Base-by-base conservation (phyloP, 495 filamentous ascomycete genomes). In the Lindgomyces ingoldianus region DNA sequence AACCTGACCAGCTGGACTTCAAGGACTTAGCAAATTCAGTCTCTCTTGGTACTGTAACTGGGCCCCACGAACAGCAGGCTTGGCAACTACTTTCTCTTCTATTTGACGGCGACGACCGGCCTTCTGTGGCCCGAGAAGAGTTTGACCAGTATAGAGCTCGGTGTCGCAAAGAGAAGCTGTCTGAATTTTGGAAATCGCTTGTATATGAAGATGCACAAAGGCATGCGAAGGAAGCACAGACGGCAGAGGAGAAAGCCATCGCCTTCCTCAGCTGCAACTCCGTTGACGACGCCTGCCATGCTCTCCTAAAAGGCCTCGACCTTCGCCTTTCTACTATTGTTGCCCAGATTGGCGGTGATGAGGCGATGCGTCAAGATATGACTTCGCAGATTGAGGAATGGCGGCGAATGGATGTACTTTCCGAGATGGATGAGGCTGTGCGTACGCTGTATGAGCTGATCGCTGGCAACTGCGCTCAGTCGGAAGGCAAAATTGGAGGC, bases 401-500 rank as follows among this genome's bases (percentile, higher is more conserved):
- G 94, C 84, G 86, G 30, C 84, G 89, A 14, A 84, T 87, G 42
- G 87, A 90, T 63, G 83, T 91, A 2, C 81, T 93, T 27, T 89
- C 91, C 11, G 94, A 98, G 73, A 88, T 97, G 74, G 87, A 79
- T n/a, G 87, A 94, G 65, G 84, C 89, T 14, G 83, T 96, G 36
- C 87, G 94, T 27, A 88, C 92, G 3, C 77, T 98, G 51, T 98
- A 96, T 71, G 91, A 94, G 70, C 81, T 98, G 8, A 80, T 96
- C 6, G 87, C 91, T 29, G 94, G 94, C 54, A 94, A 96, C 65
- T 83, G 89, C 26, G 86, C 89, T 60, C 82, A 86, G 36, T 91
- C 89, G 57, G 85, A 91, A 41, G 93, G 94, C 21, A 86, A 87
- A 60, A 84, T 82, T 57, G 85, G 84, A 53, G 84, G 81, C 4